A percentile compares a stretch with the other conserved stretches of the same genome.
These are phyloP conservation scores for Trypanosoma cruzi DNA, from an alignment of 208 protist genomes.

Conservation along the genomic window DNA sequence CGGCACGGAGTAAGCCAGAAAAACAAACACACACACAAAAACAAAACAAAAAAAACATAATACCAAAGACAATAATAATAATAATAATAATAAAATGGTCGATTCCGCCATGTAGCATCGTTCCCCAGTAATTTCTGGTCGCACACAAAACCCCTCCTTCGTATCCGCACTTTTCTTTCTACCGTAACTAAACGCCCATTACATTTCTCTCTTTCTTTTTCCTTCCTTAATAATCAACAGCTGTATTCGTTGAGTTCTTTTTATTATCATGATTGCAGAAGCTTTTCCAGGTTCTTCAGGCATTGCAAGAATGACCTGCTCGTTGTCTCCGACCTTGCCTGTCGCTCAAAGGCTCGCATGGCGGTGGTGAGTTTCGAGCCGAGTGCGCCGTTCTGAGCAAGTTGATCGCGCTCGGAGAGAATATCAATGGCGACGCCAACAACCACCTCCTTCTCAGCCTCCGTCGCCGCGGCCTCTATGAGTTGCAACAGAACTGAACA, in stretches of 20 bases:
- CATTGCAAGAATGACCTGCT: slow-evolving; percentile 38
- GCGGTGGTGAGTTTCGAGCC: slow-evolving; percentile 45
- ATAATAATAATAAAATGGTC: too few species aligned
- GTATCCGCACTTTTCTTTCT: not conserved
- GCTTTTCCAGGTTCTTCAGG: slow-evolving; percentile 71
- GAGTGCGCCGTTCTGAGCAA: slow-evolving; percentile 42
- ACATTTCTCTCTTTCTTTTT: slow-evolving; percentile 9
- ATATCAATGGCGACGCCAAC: slow-evolving; percentile 69
- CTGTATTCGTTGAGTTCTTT: not conserved
- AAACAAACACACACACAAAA: too few species aligned
- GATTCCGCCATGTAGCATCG: too few species aligned
- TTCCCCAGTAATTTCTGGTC: too few species aligned
- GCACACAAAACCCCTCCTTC: not conserved
- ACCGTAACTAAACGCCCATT: not conserved
- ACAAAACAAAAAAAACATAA: not conserved
- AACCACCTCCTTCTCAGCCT: slow-evolving; percentile 40
- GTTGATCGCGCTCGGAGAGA: slow-evolving; percentile 62
- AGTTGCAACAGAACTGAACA: slow-evolving; percentile 48
- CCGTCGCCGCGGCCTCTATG: slow-evolving; percentile 32
- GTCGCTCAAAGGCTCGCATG: slow-evolving; percentile 52
- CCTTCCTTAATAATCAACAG: not conserved
- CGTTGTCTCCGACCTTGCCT: slow-evolving; percentile 33
- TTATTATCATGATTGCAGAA: slow-evolving; percentile 39
- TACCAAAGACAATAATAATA: not conserved
- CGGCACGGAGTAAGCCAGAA: too few species aligned